Conservation (phyloP, 345 rosid species). For the Cochlearia excelsa region DNA sequence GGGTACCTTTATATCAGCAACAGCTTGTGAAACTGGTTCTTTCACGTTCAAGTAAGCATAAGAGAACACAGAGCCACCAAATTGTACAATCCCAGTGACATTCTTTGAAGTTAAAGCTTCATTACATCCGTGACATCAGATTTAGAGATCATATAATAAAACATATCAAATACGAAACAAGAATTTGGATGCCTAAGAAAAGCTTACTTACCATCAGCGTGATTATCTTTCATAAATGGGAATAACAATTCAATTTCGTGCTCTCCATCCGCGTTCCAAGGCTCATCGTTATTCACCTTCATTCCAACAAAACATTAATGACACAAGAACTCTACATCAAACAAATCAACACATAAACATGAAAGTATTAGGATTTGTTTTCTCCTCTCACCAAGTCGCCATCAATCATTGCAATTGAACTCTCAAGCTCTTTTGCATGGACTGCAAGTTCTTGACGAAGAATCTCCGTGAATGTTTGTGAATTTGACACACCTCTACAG, state of each 20-base stretch:
- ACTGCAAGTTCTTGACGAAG: constrained; percentile 59
- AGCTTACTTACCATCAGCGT: constrained; percentile 46
- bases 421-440: constrained; percentile 59
- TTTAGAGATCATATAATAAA: background rate
- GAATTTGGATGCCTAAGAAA: background rate
- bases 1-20: constrained; percentile 76
- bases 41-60: constrained; percentile 64
- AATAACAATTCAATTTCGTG: constrained; percentile 77
- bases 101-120: constrained; percentile 63
- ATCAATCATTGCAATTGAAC: constrained; percentile 73
- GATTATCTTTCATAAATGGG: constrained; percentile 64
- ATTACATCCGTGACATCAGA: constrained; percentile 35
- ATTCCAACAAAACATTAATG: constrained; percentile 5
- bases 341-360: constrained; percentile 12
- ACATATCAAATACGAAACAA: background rate
- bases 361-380: background rate
- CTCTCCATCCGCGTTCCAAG: constrained; percentile 48
- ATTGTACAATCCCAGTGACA: constrained; percentile 56
- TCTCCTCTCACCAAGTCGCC: constrained; percentile 64
- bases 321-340: background rate
- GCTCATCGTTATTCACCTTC: constrained; percentile 60
- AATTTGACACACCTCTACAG: constrained; percentile 40
- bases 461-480: constrained; percentile 45
- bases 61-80: constrained; percentile 65
- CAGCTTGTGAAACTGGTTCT: constrained; percentile 78